Percentiles rank a stretch among this genome's conserved stretches.
Evolutionary conservation across 345 rosid species (phyloP).

Genomic region (Gossypium thurberi): DNA sequence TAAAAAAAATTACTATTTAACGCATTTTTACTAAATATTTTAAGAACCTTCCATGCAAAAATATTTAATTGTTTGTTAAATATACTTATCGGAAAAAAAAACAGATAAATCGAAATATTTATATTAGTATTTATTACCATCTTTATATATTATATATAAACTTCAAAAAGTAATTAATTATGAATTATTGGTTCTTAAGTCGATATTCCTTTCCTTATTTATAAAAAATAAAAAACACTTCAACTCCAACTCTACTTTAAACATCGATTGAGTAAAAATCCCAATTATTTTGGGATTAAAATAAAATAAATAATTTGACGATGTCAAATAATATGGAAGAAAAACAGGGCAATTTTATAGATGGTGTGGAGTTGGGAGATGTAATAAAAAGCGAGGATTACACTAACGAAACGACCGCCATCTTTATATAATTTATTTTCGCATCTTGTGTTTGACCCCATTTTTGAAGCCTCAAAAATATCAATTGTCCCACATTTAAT

Average conservation of each 20-base stretch:
- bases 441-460: too few species aligned
- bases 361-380: not conserved
- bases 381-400: not conserved
- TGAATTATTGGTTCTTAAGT: too few species aligned
- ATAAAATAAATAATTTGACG: not conserved
- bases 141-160: too few species aligned
- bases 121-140: not conserved
- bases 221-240: too few species aligned
- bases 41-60: not conserved
- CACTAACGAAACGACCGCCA: not conserved
- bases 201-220: too few species aligned
- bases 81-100: not conserved
- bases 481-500: too few species aligned
- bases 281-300: not conserved
- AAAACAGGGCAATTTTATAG: not conserved
- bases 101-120: too few species aligned
- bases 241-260: too few species aligned
- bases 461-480: too few species aligned
- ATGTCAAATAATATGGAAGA: not conserved
- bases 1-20: not conserved
- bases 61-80: not conserved
- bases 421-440: too few species aligned
- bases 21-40: not conserved
- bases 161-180: not conserved
- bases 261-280: not conserved